These are phyloP conservation scores for Zygotorulaspora mrakii DNA, from an alignment of 1,139 yeast genomes.

Conservation along the genomic window DNA sequence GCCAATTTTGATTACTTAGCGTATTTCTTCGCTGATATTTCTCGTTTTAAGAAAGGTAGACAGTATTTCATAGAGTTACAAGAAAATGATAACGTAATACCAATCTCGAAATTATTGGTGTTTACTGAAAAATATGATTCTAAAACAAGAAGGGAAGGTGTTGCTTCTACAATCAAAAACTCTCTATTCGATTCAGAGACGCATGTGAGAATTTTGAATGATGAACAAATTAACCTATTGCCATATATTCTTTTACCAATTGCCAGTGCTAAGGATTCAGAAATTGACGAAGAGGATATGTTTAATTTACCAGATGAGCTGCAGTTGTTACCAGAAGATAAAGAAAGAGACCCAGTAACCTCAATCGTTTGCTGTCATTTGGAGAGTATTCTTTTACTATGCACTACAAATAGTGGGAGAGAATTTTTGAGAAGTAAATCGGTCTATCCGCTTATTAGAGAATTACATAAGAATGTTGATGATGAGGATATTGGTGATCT, in stretches of 20 bases:
- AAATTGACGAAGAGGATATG: conserved; percentile 77
- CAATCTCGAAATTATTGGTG: conserved; percentile 73
- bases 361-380: conserved; percentile 67
- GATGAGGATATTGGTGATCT: conserved; percentile 65
- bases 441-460: conserved; percentile 80
- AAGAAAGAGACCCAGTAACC: conserved; percentile 66
- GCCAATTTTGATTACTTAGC: conserved; percentile 82
- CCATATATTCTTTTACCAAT: conserved; percentile 82
- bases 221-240: conserved; percentile 65
- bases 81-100: conserved; percentile 71
- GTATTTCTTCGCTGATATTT: conserved; percentile 85
- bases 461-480: conserved; percentile 66
- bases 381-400: conserved; percentile 71
- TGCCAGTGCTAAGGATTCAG: conserved; percentile 68
- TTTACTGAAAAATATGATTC: conserved; percentile 80
- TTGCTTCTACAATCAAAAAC: conserved; percentile 88
- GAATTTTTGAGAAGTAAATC: conserved; percentile 71
- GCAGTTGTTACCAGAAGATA: conserved; percentile 73
- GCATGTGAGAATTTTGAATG: conserved; percentile 57
- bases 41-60: conserved; percentile 71
- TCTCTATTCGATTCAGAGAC: conserved; percentile 73
- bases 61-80: conserved; percentile 70
- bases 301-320: conserved; percentile 86
- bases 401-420: conserved; percentile 70
- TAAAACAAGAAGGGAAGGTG: conserved; percentile 83